Conservation (phyloP, 768 basidiomycete species). For the Mycena floridula region DNA sequence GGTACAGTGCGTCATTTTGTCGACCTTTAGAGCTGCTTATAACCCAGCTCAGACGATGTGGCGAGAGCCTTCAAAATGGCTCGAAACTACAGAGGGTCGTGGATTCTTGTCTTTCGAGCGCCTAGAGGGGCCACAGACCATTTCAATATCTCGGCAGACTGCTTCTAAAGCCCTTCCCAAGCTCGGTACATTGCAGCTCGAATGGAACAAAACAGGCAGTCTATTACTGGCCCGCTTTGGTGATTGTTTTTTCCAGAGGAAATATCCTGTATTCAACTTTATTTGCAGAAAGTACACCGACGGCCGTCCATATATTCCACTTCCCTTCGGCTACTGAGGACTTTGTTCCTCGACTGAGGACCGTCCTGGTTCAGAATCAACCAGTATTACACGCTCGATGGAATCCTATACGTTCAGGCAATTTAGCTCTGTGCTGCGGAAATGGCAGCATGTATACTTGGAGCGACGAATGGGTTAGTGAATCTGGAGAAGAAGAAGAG, state of each 20-base stretch:
- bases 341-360: constrained; percentile 56
- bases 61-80: constrained; percentile 84
- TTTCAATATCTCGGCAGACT: constrained; percentile 47
- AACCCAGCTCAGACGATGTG: constrained; percentile 54
- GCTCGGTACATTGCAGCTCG: constrained; percentile 63
- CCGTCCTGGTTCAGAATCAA: constrained; percentile 59
- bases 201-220: constrained; percentile 77
- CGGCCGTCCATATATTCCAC: constrained; percentile 59
- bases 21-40: constrained; percentile 2
- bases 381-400: constrained; percentile 65
- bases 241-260: constrained; percentile 17
- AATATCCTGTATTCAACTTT: constrained; percentile 4
- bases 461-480: constrained; percentile 77
- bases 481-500: constrained; percentile 54
- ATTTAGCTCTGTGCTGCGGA: constrained; percentile 61
- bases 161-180: constrained; percentile 58
- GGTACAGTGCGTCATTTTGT: constrained; percentile 43
- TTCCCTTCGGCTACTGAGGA: constrained; percentile 59
- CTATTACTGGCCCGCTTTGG: constrained; percentile 72
- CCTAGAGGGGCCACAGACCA: constrained; percentile 46
- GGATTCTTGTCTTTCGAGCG: constrained; percentile 86
- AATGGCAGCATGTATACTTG: constrained; percentile 65
- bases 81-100: constrained; percentile 74
- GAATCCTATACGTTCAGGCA: constrained; percentile 82
- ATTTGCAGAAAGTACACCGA: constrained; percentile 59